Evolutionary conservation across 345 rosid genomes (phyloP).

Genomic region (Laguncularia racemosa): DNA sequence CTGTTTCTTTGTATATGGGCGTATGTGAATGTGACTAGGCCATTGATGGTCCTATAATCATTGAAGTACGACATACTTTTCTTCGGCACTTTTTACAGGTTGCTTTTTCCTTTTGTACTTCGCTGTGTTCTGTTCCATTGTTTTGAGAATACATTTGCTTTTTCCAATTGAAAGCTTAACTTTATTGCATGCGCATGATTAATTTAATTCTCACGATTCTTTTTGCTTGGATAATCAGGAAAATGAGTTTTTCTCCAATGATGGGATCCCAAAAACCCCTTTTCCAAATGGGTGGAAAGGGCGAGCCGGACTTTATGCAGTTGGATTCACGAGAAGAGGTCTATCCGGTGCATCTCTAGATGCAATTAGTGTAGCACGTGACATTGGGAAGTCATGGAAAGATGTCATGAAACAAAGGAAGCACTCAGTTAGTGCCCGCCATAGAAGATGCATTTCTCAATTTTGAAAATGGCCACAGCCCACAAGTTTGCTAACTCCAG

Average conservation of each 20-base stretch:
- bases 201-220: neutral
- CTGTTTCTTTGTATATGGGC: neutral
- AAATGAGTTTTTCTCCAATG: slow-evolving; percentile 61
- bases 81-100: no score
- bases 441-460: slow-evolving; percentile 74
- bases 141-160: neutral
- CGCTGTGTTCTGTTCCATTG: no score
- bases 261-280: slow-evolving; percentile 64
- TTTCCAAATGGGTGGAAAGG: slow-evolving; percentile 95
- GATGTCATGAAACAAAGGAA: slow-evolving; percentile 62
- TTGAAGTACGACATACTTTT: no score
- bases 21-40: neutral
- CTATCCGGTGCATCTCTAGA: slow-evolving; percentile 76
- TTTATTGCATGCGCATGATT: neutral
- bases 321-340: slow-evolving; percentile 86
- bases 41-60: no score
- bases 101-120: neutral
- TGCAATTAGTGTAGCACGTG: slow-evolving; percentile 60
- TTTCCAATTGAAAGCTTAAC: neutral
- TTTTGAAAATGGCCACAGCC: slow-evolving; percentile 17
- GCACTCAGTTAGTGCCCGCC: slow-evolving; percentile 39
- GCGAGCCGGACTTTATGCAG: slow-evolving; percentile 69
- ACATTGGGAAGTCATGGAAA: slow-evolving; percentile 61
- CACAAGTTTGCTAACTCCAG: neutral
- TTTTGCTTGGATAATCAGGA: slow-evolving; percentile 33